A percentile compares a stretch with the other conserved stretches of the same genome.
These are phyloP conservation scores for Moesziomyces parantarcticus DNA, from an alignment of 1,284 basidiomycete species.

Conservation along the genomic window DNA sequence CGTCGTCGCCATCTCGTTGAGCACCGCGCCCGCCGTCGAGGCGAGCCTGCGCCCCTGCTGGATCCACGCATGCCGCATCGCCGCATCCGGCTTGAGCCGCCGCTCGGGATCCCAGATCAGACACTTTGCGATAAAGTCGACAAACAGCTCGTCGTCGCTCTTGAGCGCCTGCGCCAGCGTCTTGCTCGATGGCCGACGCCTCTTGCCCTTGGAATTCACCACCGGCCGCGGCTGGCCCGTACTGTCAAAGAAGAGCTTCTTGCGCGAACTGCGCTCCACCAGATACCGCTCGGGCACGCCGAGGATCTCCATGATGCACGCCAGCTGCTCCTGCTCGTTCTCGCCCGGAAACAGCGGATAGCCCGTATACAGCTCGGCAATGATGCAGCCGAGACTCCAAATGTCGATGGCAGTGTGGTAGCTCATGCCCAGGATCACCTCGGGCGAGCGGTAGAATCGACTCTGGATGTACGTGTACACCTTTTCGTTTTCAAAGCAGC, in stretches of 20 bases:
- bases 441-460: conserved; percentile 95
- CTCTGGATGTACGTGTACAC: conserved; percentile 98
- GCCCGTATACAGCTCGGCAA: conserved; percentile 97
- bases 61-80: conserved; percentile 70
- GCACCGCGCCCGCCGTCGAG: conserved; percentile 6
- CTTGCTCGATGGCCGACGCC: conserved; percentile 89
- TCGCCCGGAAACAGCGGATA: conserved; percentile 99
- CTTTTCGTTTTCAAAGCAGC: conserved; percentile 98
- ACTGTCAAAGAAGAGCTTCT: conserved; percentile 95
- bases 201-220: conserved; percentile 94
- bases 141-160: conserved; percentile 79
- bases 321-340: conserved; percentile 92
- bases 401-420: conserved; percentile 81
- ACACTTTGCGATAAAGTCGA: conserved; percentile 88
- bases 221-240: conserved; percentile 91
- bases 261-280: conserved; percentile 90
- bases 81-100: conserved; percentile 91
- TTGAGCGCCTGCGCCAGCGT: conserved; percentile 87
- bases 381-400: conserved; percentile 97
- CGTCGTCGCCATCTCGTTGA: conserved; percentile 1
- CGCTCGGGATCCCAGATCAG: conserved; percentile 97
- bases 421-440: conserved; percentile 70
- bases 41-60: conserved; percentile 24
- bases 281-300: conserved; percentile 95
- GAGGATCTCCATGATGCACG: conserved; percentile 99